Percentiles rank a stretch among this genome's conserved stretches.
Conservation (phyloP, 345 rosid species). For the Rhodomyrtus tomentosa region DNA sequence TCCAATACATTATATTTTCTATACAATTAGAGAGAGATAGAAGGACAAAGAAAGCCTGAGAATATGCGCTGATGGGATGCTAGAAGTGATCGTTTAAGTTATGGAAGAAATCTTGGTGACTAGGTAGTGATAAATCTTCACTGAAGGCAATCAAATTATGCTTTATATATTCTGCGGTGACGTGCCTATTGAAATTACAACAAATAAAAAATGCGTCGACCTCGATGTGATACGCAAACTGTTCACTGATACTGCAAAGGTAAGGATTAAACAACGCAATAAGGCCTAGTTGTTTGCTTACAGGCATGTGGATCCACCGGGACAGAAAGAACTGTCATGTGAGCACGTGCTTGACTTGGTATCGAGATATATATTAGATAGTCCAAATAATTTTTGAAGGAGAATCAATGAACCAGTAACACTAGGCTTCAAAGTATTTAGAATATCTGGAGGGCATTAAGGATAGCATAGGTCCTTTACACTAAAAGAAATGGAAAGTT, state of each 20-base stretch:
- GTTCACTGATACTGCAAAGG: background rate
- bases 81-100: background rate
- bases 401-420: slow-evolving; percentile 34
- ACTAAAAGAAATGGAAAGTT: background rate
- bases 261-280: background rate
- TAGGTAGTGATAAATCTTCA: background rate
- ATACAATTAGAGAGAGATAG: background rate
- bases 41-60: background rate
- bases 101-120: background rate
- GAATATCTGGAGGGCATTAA: slow-evolving; percentile 49
- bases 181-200: background rate
- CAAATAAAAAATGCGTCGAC: background rate
- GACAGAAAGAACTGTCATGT: slow-evolving; percentile 23
- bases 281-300: slow-evolving; percentile 27
- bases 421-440: slow-evolving; percentile 32
- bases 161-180: background rate
- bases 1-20: background rate
- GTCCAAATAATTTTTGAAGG: slow-evolving; percentile 35
- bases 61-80: background rate
- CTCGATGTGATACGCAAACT: background rate
- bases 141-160: background rate
- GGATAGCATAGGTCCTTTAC: slow-evolving; percentile 4
- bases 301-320: slow-evolving; percentile 54
- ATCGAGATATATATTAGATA: slow-evolving; percentile 15
- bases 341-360: slow-evolving; percentile 20